Evolutionary conservation across 139 green algal species (phyloP).

Genomic region (Chlamydomonas schloesseri): DNA sequence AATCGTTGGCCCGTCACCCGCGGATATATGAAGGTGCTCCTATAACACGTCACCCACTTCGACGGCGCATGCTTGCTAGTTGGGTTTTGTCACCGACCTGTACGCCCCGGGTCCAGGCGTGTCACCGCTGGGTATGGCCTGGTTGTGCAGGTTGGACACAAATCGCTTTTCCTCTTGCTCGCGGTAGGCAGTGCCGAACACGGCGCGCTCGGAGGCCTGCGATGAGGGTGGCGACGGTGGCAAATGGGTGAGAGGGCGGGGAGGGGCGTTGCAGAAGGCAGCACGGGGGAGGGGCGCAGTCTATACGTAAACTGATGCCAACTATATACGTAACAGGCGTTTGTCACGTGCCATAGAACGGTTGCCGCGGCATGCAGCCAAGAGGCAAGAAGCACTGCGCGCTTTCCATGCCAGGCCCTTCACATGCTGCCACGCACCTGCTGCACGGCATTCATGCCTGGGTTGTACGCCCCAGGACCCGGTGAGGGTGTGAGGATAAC

Average conservation of each 20-base stretch:
- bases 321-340: no score
- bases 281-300: no score
- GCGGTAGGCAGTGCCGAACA: constrained; percentile 35
- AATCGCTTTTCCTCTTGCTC: constrained; percentile 45
- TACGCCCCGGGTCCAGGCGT: constrained; percentile 29
- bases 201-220: constrained; percentile 34
- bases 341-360: not conserved
- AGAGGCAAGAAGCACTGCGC: not conserved
- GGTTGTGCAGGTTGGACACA: constrained; percentile 32
- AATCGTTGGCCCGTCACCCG: no score
- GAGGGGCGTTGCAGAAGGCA: not conserved
- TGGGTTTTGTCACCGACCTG: no score
- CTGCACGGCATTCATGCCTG: not conserved
- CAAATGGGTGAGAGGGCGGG: no score
- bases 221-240: not conserved
- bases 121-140: constrained; percentile 7
- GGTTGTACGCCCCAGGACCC: constrained; percentile 33
- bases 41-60: no score
- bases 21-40: no score
- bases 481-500: constrained; percentile 21
- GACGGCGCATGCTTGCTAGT: no score
- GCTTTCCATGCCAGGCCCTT: not conserved
- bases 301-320: not conserved
- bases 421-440: not conserved
- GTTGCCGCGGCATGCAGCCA: not conserved